These are phyloP conservation scores for Blastomyces silverae DNA, from an alignment of 2,329 filamentous ascomycete species.

Conservation along the genomic window DNA sequence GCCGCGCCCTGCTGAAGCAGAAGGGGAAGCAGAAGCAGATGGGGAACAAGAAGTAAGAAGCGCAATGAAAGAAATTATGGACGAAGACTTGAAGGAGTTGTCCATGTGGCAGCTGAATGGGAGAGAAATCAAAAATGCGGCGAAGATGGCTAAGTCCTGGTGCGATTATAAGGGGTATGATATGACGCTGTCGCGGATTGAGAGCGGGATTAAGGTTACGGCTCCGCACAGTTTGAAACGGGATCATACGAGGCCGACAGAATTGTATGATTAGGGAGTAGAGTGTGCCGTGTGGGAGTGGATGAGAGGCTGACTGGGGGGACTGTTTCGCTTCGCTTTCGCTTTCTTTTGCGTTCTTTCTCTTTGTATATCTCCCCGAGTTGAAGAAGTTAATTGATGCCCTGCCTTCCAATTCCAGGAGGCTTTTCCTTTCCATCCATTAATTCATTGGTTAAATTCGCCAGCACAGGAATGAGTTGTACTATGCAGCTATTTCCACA, in stretches of 20 bases:
- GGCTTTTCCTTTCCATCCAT: too few species aligned
- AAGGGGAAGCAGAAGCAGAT: not conserved
- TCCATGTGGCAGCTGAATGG: slow-evolving; percentile 42
- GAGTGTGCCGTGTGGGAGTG: not conserved
- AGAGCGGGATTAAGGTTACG: slow-evolving; percentile 44
- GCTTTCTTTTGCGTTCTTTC: not conserved
- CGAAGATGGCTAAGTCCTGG: slow-evolving; percentile 45
- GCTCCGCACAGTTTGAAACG: slow-evolving; percentile 30
- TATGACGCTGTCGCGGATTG: slow-evolving; percentile 40
- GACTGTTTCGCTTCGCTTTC: not conserved
- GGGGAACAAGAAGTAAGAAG: not conserved
- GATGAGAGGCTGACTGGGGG: not conserved
- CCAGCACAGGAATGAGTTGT: too few species aligned
- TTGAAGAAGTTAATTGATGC: too few species aligned
- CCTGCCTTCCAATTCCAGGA: too few species aligned
- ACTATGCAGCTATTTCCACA: too few species aligned
- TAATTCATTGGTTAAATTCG: too few species aligned
- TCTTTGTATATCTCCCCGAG: too few species aligned
- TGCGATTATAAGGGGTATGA: slow-evolving; percentile 42
- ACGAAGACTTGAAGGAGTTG: slow-evolving; percentile 37
- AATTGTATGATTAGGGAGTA: slow-evolving; percentile 12
- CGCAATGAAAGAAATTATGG: slow-evolving; percentile 16
- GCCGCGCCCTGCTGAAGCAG: slow-evolving; percentile 25
- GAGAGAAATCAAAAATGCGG: slow-evolving; percentile 44
- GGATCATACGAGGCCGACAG: slow-evolving; percentile 13